phyloP scores from a whole-genome alignment of 1,284 basidiomycete species.

The Wallemia ichthyophaga region DNA sequence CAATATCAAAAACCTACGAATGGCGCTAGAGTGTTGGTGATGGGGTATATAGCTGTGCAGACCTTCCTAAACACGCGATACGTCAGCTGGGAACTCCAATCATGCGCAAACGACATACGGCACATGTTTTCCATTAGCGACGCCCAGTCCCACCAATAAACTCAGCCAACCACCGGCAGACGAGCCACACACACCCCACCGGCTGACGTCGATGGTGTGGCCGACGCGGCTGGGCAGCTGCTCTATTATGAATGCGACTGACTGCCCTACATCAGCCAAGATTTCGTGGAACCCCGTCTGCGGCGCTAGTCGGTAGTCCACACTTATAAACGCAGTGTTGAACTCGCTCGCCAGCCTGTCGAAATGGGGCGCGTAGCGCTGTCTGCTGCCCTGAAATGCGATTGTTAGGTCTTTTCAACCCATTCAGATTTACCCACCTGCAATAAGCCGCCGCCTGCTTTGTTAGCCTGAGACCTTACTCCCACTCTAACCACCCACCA shows the following conservation, averaged over 20 bases:
- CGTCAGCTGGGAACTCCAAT: too few species aligned
- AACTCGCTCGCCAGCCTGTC: constrained; percentile 1
- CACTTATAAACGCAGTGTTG: constrained; percentile 5
- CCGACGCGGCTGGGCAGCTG: neutral
- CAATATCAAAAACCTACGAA: neutral
- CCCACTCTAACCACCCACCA: constrained; percentile 6
- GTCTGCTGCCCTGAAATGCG: neutral
- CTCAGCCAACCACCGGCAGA: constrained; percentile 8
- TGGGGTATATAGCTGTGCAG: constrained; percentile 6
- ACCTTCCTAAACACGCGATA: neutral
- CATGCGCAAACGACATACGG: too few species aligned
- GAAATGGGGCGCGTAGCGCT: constrained; percentile 5
- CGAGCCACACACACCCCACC: constrained; percentile 4
- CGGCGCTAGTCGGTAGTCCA: constrained; percentile 8
- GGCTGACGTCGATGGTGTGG: constrained; percentile 3
- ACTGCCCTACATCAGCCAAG: constrained; percentile 4
- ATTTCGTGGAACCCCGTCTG: constrained; percentile 5
- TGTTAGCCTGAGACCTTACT: constrained; percentile 1
- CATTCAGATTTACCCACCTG: neutral
- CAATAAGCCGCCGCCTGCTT: constrained; percentile 2
- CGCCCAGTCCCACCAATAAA: constrained; percentile 4
- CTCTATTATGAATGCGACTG: constrained; percentile 1
- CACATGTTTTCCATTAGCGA: neutral
- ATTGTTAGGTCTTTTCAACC: too few species aligned
- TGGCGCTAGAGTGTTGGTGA: constrained; percentile 5